phyloP scores from a whole-genome alignment of 2,329 filamentous ascomycete species.

The Pseudocercospora fuligena region DNA sequence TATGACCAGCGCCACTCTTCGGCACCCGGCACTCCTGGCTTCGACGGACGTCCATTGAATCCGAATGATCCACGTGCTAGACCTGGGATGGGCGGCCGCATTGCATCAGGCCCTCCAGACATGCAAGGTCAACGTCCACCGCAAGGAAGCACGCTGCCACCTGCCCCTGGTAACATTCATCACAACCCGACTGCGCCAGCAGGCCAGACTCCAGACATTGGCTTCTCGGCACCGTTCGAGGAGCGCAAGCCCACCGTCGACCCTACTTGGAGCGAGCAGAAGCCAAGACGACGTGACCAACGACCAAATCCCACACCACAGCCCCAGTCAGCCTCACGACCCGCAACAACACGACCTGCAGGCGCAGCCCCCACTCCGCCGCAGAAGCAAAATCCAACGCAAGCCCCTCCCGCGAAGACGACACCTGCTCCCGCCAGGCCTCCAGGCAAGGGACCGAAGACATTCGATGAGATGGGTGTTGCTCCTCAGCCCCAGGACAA shows the following conservation, averaged over 20 bases:
- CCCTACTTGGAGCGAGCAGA: constrained; percentile 23
- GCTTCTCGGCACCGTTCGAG: constrained; percentile 51
- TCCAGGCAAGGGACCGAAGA: constrained; percentile 80
- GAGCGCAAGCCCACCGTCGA: constrained; percentile 39
- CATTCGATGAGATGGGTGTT: constrained; percentile 98
- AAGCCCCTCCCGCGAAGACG: constrained; percentile 35
- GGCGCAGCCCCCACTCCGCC: constrained; percentile 27
- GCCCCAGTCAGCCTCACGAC: constrained; percentile 24
- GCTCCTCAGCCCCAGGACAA: constrained; percentile 80
- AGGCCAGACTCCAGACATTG: constrained; percentile 30
- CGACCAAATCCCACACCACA: constrained; percentile 18
- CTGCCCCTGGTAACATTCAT: constrained; percentile 28
- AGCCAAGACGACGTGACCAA: constrained; percentile 19
- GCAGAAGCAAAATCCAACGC: constrained; percentile 19
- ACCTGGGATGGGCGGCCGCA: constrained; percentile 31
- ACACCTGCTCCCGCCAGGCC: constrained; percentile 44
- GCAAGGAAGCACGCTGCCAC: constrained; percentile 12
- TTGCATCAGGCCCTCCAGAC: constrained; percentile 41
- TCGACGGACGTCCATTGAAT: constrained; percentile 23
- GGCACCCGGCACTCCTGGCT: constrained; percentile 18
- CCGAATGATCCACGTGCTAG: constrained; percentile 28
- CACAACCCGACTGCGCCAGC: constrained; percentile 29
- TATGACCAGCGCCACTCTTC: constrained; percentile 29
- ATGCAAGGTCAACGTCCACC: constrained; percentile 21
- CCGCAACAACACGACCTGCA: constrained; percentile 3